Percentiles rank a stretch among this genome's conserved stretches.
phyloP scores from a whole-genome alignment of 495 filamentous ascomycete species.

The Tuber microsphaerosporum region DNA sequence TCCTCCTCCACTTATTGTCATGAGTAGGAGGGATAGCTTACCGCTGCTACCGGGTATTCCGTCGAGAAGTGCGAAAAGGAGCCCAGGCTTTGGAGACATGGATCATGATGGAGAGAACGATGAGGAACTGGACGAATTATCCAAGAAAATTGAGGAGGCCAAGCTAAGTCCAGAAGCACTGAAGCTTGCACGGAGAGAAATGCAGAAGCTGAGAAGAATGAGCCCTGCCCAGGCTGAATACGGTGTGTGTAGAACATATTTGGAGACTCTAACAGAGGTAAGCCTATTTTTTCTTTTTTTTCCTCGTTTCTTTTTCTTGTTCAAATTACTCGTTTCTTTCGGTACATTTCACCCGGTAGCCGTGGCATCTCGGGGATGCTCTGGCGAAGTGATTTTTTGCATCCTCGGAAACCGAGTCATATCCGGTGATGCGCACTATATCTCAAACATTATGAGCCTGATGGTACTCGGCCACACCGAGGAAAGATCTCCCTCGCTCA shows the following conservation, averaged over 20 bases:
- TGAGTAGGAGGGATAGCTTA: constrained; percentile 37
- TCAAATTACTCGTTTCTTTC: not conserved
- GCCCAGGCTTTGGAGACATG: constrained; percentile 47
- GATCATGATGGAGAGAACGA: constrained; percentile 66
- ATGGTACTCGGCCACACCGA: not conserved
- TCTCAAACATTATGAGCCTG: not conserved
- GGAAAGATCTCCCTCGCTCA: too few relatives aligned
- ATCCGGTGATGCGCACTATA: not conserved
- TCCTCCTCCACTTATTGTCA: constrained; percentile 27
- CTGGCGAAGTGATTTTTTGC: not conserved
- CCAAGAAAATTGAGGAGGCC: constrained; percentile 76
- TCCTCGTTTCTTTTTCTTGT: not conserved
- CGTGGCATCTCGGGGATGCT: not conserved
- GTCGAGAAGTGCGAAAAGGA: constrained; percentile 44
- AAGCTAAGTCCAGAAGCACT: constrained; percentile 57
- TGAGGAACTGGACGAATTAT: constrained; percentile 84
- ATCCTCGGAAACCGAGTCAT: constrained; percentile 9
- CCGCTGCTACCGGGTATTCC: constrained; percentile 30
- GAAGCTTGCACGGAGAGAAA: constrained; percentile 80
- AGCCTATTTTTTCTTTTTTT: constrained; percentile 15
- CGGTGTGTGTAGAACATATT: constrained; percentile 84
- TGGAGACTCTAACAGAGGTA: constrained; percentile 80
- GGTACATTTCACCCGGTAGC: not conserved
- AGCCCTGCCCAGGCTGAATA: constrained; percentile 92
- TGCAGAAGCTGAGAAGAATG: constrained; percentile 88